Conservation (phyloP, 2,329 filamentous ascomycete species). For the Venturia nashicola region DNA sequence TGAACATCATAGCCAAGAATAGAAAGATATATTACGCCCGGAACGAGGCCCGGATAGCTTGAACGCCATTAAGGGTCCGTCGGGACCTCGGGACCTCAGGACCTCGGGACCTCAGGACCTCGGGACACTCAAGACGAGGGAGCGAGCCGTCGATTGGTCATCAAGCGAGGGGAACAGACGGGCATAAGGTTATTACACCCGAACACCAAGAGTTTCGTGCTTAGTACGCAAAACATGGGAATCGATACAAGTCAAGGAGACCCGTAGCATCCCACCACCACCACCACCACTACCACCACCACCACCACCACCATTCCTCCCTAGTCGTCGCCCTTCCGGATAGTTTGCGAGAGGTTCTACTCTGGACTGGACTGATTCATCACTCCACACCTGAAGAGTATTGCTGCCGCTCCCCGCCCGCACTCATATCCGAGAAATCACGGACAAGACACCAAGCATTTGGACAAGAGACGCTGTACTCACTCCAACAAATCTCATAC, state of each 20-base stretch:
- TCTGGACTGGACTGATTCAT: background rate
- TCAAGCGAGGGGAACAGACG: background rate
- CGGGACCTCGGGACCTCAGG: no score
- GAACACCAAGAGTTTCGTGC: no score
- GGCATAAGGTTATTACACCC: no score
- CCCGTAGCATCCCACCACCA: no score
- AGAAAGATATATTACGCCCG: no score
- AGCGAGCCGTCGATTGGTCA: background rate
- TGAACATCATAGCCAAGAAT: no score
- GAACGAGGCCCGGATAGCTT: no score
- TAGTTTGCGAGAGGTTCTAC: slow-evolving; percentile 2
- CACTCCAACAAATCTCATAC: background rate
- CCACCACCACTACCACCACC: background rate
- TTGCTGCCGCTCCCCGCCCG: background rate
- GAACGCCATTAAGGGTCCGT: no score
- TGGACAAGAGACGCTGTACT: no score
- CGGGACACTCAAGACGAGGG: background rate
- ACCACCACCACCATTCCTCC: background rate
- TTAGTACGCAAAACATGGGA: background rate
- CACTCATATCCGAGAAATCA: background rate
- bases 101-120: background rate
- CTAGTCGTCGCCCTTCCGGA: background rate
- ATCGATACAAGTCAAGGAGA: no score
- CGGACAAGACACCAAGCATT: background rate
- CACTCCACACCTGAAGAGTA: background rate